Evolutionary conservation across 2,329 filamentous ascomycete species (phyloP), one percentile per base, ranked within the genome.

Genomic region (Xenosphaeropsis pyriputrescens): DNA sequence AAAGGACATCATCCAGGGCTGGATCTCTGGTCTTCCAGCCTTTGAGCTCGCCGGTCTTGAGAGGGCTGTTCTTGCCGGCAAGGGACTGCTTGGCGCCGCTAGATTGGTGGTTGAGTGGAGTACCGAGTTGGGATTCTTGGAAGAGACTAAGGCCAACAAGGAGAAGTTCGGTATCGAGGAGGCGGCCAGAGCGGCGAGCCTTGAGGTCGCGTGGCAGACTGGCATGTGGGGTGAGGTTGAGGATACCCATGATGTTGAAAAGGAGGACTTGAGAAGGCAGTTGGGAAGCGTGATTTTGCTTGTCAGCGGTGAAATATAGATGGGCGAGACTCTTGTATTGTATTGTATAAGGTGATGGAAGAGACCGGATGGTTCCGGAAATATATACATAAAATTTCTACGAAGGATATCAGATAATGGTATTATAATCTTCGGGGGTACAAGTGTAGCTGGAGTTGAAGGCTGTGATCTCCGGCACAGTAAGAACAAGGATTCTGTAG

Each of bases 221-320:
- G 65, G 72, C 18, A 78, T 82, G 59, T 96, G 91, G 89, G 91
- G 91, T 7, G 88, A 94, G 65, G 91, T 98, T 1, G 91, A 98
- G 40, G 88, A 98, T 59, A 94, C 88, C 18, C 91, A 98, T 60
- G 91, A 98, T 64, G 91, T 98, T 1, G 82, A 93, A 51, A 83
- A 79, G 58, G 89, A 93, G 59, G 91, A 98, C 58, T 49, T 96
- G 46, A 72, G 75, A 54, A 71, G 89, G 51, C 91, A 96, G 62
- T 62, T 96, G 42, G 91, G 89, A 12, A 93, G 85, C 55, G 83
- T 85, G 9, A 69, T 94, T 13, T 55, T 96, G 51, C 62, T 96
- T 36, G 81, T 95, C 8, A 78, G 74, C 39, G 81, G 81, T 1
- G 41, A 40, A 11, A 26, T 9, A 26, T 26, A 26, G 8, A 26